Evolutionary conservation across 345 rosid species (phyloP).

Genomic region (Pseudoturritis turrita): DNA sequence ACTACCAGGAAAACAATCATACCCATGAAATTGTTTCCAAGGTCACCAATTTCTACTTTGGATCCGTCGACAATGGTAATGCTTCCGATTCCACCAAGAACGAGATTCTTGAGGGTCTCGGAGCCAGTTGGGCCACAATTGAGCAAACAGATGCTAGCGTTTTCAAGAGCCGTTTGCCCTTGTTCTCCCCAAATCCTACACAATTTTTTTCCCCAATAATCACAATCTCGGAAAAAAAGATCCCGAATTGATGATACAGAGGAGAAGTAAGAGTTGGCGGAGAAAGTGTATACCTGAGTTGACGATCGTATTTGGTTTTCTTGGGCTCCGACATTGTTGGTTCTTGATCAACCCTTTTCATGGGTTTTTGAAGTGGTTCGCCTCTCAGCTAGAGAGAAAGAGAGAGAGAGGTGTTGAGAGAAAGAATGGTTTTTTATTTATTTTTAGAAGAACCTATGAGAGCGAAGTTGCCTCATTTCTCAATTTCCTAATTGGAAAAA

Average conservation of each 20-base stretch:
- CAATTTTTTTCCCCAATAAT: not conserved
- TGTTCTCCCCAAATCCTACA: constrained; percentile 95
- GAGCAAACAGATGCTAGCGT: constrained; percentile 82
- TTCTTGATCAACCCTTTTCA: constrained; percentile 10
- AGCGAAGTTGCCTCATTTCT: not conserved
- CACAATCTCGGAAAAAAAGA: not conserved
- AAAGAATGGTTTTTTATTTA: not conserved
- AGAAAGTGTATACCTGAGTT: constrained; percentile 55
- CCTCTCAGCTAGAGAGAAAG: not conserved
- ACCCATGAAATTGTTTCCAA: constrained; percentile 98
- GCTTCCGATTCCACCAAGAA: constrained; percentile 94
- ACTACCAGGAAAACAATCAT: not conserved
- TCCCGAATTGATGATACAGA: not conserved
- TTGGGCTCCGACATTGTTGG: constrained; percentile 70
- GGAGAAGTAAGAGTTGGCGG: not conserved
- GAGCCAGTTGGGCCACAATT: constrained; percentile 98
- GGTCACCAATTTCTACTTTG: constrained; percentile 73
- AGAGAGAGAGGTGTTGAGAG: not conserved
- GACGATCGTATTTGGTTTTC: constrained; percentile 86
- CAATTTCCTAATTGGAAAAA: not conserved
- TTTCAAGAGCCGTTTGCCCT: constrained; percentile 86
- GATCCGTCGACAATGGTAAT: constrained; percentile 91
- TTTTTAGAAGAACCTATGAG: not conserved
- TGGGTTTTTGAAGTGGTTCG: constrained; percentile 2
- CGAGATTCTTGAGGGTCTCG: constrained; percentile 85